phyloP scores from a whole-genome alignment of 192 early-diverging fungal genomes.

The Hyaloraphidium curvatum region DNA sequence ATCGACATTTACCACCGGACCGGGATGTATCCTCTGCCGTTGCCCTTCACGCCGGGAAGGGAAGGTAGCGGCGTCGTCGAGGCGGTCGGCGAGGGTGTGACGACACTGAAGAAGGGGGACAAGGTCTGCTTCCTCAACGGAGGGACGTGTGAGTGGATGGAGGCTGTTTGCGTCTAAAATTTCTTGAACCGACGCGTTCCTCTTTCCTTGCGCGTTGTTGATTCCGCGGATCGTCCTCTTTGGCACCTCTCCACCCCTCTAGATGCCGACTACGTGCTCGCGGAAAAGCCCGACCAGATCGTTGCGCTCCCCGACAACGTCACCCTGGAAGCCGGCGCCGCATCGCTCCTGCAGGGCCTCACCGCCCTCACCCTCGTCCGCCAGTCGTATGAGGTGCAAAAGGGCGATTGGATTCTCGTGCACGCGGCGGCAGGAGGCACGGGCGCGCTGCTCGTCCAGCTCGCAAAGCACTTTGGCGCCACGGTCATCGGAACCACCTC shows the following conservation, averaged over 20 bases:
- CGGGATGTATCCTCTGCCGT: slow-evolving; percentile 17
- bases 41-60: slow-evolving; percentile 5
- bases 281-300: no score
- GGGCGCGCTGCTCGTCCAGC: slow-evolving; percentile 58
- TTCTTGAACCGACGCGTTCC: no score
- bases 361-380: slow-evolving; percentile 58
- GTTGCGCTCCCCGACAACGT: slow-evolving; percentile 23
- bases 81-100: slow-evolving; percentile 40
- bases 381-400: slow-evolving; percentile 46
- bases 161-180: no score
- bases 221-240: no score
- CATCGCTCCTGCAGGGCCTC: slow-evolving; percentile 51
- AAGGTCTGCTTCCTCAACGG: no score
- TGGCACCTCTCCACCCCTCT: no score
- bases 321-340: slow-evolving; percentile 37
- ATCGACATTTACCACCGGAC: slow-evolving; percentile 79
- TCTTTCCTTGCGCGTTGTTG: no score
- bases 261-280: no score
- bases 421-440: slow-evolving; percentile 76
- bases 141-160: no score
- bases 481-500: slow-evolving; percentile 47
- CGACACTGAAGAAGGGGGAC: no score
- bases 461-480: slow-evolving; percentile 56
- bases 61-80: slow-evolving; percentile 68
- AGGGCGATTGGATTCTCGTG: slow-evolving; percentile 59